Percentiles rank a stretch among this genome's conserved stretches.
phyloP scores from a whole-genome alignment of 805 yeast species.

The Wickerhamiella azyma region DNA sequence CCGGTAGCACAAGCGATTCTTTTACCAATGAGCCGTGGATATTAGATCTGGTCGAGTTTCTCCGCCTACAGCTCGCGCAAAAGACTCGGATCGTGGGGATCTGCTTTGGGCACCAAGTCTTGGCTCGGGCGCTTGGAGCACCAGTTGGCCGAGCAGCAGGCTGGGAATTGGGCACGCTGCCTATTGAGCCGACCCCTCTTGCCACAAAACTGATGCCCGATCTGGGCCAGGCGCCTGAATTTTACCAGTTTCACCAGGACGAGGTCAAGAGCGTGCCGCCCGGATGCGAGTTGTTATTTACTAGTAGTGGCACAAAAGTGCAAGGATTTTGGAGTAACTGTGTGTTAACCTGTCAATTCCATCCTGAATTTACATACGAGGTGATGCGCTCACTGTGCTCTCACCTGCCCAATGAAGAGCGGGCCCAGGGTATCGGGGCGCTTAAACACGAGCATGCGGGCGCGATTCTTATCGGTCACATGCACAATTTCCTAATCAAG shows the following conservation, averaged over 20 bases:
- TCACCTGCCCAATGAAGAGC: neutral
- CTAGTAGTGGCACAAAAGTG: neutral
- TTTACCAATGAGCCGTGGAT: constrained; percentile 27
- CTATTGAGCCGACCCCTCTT: constrained; percentile 34
- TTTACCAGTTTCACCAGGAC: constrained; percentile 49
- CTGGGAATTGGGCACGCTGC: constrained; percentile 57
- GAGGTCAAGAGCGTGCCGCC: constrained; percentile 34
- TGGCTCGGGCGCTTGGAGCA: constrained; percentile 55
- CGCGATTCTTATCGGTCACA: neutral
- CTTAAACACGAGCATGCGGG: neutral
- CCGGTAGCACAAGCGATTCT: constrained; percentile 27
- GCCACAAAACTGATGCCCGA: constrained; percentile 26
- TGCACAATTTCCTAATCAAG: neutral
- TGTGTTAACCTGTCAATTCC: constrained; percentile 69
- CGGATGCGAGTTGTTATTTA: constrained; percentile 29
- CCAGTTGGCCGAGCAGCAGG: constrained; percentile 46
- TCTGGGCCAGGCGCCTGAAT: constrained; percentile 15
- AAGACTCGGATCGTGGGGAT: constrained; percentile 34
- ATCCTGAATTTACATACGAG: constrained; percentile 56
- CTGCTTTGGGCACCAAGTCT: constrained; percentile 80
- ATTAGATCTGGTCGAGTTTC: constrained; percentile 22
- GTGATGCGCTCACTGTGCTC: constrained; percentile 15
- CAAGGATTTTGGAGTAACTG: constrained; percentile 35
- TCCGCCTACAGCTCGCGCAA: constrained; percentile 12
- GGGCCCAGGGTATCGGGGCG: neutral